These are phyloP conservation scores for Suillus brevipes DNA, from an alignment of 768 basidiomycete species.

Conservation along the genomic window DNA sequence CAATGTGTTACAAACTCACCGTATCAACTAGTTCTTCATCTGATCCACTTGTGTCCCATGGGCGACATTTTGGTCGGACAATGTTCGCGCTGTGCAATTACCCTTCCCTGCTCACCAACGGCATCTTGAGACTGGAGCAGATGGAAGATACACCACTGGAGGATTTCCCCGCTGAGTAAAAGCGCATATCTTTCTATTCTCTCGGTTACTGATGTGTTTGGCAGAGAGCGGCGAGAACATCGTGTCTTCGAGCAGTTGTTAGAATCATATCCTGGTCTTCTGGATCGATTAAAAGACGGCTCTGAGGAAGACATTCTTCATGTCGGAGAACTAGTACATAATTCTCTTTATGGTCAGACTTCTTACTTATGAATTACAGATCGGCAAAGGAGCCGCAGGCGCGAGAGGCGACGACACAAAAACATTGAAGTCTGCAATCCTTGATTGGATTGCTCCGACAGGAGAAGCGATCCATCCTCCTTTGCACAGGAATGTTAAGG, in stretches of 20 bases:
- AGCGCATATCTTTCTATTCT: neutral
- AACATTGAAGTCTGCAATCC: neutral
- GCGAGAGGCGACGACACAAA: neutral
- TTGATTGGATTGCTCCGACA: neutral
- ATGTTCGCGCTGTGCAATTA: slow-evolving; percentile 17
- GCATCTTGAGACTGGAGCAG: slow-evolving; percentile 11
- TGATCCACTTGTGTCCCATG: slow-evolving; percentile 12
- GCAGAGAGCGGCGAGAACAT: no score
- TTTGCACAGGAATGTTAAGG: neutral
- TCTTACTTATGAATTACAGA: neutral
- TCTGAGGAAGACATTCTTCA: no score
- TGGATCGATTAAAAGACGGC: no score
- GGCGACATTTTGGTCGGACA: slow-evolving; percentile 15
- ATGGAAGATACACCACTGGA: slow-evolving; percentile 4
- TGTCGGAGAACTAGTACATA: no score
- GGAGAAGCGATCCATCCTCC: neutral
- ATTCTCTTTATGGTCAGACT: no score
- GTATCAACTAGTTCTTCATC: no score
- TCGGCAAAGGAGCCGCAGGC: neutral
- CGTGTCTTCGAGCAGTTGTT: no score
- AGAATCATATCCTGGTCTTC: no score
- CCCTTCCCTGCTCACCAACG: slow-evolving; percentile 16
- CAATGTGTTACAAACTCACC: no score
- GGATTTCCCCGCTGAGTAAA: neutral
- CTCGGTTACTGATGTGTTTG: neutral